Conservation (phyloP, 1,139 yeast species). For the Sugiyamaella sp. region DNA sequence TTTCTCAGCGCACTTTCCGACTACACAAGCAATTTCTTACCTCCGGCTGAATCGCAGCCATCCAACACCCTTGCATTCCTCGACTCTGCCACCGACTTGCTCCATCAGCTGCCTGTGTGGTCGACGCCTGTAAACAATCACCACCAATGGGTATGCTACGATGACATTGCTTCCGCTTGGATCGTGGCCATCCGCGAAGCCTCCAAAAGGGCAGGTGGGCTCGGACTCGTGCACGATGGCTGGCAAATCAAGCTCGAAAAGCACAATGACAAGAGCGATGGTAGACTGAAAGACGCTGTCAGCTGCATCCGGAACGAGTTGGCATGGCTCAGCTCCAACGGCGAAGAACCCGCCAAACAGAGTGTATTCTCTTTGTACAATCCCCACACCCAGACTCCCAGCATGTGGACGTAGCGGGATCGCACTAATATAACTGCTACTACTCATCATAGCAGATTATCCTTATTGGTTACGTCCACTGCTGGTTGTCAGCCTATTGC, state of each 20-base stretch:
- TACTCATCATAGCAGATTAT: too few species aligned
- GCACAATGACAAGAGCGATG: constrained; percentile 62
- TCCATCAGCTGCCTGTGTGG: constrained; percentile 75
- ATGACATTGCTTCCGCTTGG: constrained; percentile 81
- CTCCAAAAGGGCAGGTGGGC: constrained; percentile 42
- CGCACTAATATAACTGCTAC: too few species aligned
- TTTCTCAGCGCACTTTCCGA: constrained; percentile 79
- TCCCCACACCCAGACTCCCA: constrained; percentile 5
- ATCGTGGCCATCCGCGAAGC: constrained; percentile 59
- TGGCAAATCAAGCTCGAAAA: constrained; percentile 59
- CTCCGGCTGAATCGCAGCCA: constrained; percentile 68
- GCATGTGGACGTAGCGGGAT: constrained; percentile 14
- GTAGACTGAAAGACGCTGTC: constrained; percentile 34
- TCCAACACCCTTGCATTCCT: constrained; percentile 65
- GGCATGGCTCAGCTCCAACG: constrained; percentile 29
- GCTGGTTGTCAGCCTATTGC: too few species aligned
- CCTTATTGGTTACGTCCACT: too few species aligned
- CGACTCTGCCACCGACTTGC: constrained; percentile 63
- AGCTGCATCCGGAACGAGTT: constrained; percentile 33
- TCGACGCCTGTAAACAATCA: constrained; percentile 71
- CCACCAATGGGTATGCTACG: constrained; percentile 71
- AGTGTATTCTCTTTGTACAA: constrained; percentile 8
- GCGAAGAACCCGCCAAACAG: constrained; percentile 8
- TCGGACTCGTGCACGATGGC: constrained; percentile 51
- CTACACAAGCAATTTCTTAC: constrained; percentile 74